Percentiles rank a stretch among this genome's conserved stretches.
Conservation (phyloP, 2,329 filamentous ascomycete species). For the Epichloe aotearoae region DNA sequence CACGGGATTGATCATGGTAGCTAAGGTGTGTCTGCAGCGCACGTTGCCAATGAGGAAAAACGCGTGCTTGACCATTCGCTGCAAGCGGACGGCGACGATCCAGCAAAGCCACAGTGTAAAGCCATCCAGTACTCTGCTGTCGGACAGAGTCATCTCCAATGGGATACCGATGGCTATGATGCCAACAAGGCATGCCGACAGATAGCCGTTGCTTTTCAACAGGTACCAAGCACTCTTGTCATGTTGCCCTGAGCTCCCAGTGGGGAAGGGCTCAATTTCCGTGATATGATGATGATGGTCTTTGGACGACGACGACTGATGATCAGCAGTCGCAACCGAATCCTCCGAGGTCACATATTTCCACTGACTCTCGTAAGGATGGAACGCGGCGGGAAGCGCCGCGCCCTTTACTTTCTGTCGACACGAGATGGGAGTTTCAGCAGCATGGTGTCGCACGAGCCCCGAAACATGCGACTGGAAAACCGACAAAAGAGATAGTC, state of each 20-base stretch:
- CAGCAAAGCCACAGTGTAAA: constrained; percentile 36
- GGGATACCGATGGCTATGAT: constrained; percentile 28
- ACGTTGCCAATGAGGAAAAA: not conserved
- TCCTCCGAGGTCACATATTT: constrained; percentile 1
- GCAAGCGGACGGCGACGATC: constrained; percentile 27
- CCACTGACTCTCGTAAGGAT: not conserved
- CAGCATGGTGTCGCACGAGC: not conserved
- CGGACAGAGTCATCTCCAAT: constrained; percentile 18
- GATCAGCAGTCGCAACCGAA: not conserved
- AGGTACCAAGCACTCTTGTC: constrained; percentile 4
- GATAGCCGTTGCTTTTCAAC: constrained; percentile 9
- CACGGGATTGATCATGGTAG: constrained; percentile 34
- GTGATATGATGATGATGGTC: not conserved
- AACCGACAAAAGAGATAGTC: constrained; percentile 1
- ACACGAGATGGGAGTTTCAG: not conserved
- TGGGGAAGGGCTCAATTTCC: not conserved
- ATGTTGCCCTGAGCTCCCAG: not conserved
- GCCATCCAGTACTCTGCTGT: constrained; percentile 30
- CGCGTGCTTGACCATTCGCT: constrained; percentile 21
- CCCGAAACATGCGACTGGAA: not conserved
- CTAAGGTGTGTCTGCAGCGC: constrained; percentile 18
- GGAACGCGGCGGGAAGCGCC: not conserved
- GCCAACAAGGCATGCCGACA: constrained; percentile 18
- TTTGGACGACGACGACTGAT: not conserved
- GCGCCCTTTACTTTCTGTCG: not conserved